phyloP scores from a whole-genome alignment of 148 eudicot species.

The Rhododendron mucronatum region DNA sequence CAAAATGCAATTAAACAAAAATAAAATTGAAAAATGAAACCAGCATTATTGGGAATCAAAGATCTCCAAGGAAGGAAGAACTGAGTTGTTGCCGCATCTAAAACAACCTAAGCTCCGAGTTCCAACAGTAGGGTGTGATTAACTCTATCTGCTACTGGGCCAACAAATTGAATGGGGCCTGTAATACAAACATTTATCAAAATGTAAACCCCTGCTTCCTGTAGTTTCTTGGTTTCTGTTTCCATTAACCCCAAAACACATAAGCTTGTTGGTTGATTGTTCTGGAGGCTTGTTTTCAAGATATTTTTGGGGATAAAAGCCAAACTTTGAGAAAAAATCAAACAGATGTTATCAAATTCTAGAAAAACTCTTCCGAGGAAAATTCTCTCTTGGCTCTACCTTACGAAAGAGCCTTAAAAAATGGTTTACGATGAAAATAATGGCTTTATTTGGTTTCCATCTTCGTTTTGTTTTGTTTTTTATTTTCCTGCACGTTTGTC shows the following conservation, averaged over 20 bases:
- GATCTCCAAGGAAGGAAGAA: slow-evolving; percentile 5
- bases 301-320: neutral
- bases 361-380: neutral
- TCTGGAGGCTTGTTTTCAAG: neutral
- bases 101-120: slow-evolving; percentile 43
- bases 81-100: neutral
- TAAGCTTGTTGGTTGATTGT: neutral
- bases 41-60: neutral
- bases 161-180: slow-evolving; percentile 89
- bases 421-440: neutral
- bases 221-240: neutral
- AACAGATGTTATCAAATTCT: neutral
- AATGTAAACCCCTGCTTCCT: neutral
- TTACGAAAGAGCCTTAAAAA: neutral
- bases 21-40: neutral
- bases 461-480: too few relatives aligned
- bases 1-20: neutral
- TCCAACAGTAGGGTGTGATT: slow-evolving; percentile 79
- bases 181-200: neutral
- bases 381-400: neutral
- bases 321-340: neutral
- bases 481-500: too few relatives aligned
- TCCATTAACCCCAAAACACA: neutral
- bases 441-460: too few relatives aligned
- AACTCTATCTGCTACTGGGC: slow-evolving; percentile 57